These are phyloP conservation scores for Paramecium primaurelia DNA, from an alignment of 73 alveolate genomes.

Conservation along the genomic window DNA sequence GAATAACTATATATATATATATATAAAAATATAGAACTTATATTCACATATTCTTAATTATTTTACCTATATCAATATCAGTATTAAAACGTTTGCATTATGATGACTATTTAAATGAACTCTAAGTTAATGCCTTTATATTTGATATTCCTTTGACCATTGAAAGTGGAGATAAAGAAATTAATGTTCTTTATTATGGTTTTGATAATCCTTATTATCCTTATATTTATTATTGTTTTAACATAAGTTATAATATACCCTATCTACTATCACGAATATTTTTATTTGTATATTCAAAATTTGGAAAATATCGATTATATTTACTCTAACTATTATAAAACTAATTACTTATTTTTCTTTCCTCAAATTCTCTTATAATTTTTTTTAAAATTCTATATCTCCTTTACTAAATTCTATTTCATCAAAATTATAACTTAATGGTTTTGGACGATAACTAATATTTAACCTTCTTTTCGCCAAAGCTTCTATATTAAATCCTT, in stretches of 20 bases:
- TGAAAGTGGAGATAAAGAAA: neutral
- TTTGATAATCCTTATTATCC: conserved; percentile 6
- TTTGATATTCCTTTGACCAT: neutral
- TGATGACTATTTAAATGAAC: neutral
- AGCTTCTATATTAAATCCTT: conserved; percentile 76
- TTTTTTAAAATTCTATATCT: neutral
- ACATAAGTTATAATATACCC: too few relatives aligned
- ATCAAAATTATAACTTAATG: conserved; percentile 36
- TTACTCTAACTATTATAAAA: neutral
- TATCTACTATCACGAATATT: neutral
- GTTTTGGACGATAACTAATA: neutral
- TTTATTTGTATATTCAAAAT: neutral
- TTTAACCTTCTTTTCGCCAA: neutral
- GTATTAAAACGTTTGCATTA: conserved; percentile 2
- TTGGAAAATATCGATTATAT: neutral
- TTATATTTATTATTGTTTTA: neutral
- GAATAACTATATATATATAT: neutral
- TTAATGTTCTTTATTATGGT: neutral
- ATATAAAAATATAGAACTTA: neutral
- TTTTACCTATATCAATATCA: neutral
- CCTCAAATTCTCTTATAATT: neutral
- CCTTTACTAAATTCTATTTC: conserved; percentile 35
- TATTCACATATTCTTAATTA: neutral
- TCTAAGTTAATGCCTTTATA: neutral
- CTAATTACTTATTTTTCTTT: neutral